Conservation (phyloP, 495 filamentous ascomycete species). For the Elaphomyces granulatus region DNA sequence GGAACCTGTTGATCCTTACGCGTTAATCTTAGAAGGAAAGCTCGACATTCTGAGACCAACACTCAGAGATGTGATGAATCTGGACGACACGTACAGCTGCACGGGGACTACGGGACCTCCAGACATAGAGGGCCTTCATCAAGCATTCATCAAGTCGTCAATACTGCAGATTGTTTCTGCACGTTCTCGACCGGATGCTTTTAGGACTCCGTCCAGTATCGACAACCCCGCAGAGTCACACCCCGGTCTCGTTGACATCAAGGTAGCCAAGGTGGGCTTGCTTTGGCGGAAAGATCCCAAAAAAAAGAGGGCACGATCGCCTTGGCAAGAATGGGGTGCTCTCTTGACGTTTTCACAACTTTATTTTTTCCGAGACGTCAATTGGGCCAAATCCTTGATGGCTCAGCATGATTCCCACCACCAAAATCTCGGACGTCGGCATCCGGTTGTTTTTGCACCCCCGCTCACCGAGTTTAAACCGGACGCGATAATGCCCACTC, state of each 20-base stretch:
- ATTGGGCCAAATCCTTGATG: conserved; percentile 84
- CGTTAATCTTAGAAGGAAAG: conserved; percentile 77
- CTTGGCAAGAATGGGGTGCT: conserved; percentile 98
- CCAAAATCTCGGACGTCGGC: conserved; percentile 31
- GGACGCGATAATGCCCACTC: conserved; percentile 80
- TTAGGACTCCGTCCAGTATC: conserved; percentile 71
- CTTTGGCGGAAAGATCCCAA: conserved; percentile 93
- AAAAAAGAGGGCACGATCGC: conserved; percentile 86
- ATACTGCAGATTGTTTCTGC: conserved; percentile 89
- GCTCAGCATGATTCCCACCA: conserved; percentile 70
- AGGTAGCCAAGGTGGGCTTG: conserved; percentile 88
- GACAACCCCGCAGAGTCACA: conserved; percentile 77
- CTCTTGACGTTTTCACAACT: conserved; percentile 88
- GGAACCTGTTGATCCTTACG: conserved; percentile 90
- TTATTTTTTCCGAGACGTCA: conserved; percentile 87
- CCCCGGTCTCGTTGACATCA: conserved; percentile 91
- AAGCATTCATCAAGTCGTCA: conserved; percentile 77
- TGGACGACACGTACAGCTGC: conserved; percentile 88
- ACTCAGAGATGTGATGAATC: conserved; percentile 77
- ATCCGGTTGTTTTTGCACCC: conserved; percentile 72
- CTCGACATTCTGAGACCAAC: conserved; percentile 69
- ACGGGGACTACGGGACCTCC: conserved; percentile 57
- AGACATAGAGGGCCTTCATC: conserved; percentile 64
- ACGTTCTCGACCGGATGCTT: conserved; percentile 85
- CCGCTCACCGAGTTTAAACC: conserved; percentile 85